These are phyloP conservation scores for Kalanchoe fedtschenkoi DNA, from an alignment of 164 flowering plant genomes.

Conservation along the genomic window DNA sequence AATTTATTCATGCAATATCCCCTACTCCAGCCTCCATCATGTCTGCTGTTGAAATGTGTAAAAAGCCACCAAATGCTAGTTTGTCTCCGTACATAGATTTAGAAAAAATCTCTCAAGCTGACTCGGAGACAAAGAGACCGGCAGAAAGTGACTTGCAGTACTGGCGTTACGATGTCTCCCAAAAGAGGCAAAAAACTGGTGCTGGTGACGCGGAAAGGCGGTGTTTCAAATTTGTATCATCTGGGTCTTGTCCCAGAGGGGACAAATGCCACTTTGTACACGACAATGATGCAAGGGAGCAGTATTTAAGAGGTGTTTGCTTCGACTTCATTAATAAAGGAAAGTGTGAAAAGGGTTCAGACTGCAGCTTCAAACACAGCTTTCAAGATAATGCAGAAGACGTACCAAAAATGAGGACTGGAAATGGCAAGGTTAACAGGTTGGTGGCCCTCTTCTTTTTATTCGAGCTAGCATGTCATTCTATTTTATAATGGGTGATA, in stretches of 20 bases:
- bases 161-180: constrained; percentile 91
- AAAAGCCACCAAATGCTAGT: constrained; percentile 64
- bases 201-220: constrained; percentile 40
- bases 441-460: constrained; percentile 13
- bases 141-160: constrained; percentile 54
- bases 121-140: constrained; percentile 37
- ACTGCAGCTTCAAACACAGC: constrained; percentile 70
- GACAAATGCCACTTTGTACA: constrained; percentile 73
- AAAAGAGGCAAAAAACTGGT: constrained; percentile 61
- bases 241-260: constrained; percentile 78
- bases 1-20: constrained; percentile 96
- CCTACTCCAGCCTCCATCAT: constrained; percentile 85
- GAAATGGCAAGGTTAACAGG: constrained; percentile 39
- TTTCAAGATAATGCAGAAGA: constrained; percentile 48
- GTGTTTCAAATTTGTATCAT: constrained; percentile 73
- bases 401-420: constrained; percentile 22
- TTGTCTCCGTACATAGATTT: constrained; percentile 49
- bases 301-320: constrained; percentile 69
- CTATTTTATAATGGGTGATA: background rate
- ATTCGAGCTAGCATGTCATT: background rate
- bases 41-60: constrained; percentile 55
- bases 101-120: constrained; percentile 18
- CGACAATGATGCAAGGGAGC: constrained; percentile 62
- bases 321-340: constrained; percentile 89
- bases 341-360: constrained; percentile 86